Evolutionary conservation across 208 protist species (phyloP).

Genomic region (Leishmania martiniquensis): DNA sequence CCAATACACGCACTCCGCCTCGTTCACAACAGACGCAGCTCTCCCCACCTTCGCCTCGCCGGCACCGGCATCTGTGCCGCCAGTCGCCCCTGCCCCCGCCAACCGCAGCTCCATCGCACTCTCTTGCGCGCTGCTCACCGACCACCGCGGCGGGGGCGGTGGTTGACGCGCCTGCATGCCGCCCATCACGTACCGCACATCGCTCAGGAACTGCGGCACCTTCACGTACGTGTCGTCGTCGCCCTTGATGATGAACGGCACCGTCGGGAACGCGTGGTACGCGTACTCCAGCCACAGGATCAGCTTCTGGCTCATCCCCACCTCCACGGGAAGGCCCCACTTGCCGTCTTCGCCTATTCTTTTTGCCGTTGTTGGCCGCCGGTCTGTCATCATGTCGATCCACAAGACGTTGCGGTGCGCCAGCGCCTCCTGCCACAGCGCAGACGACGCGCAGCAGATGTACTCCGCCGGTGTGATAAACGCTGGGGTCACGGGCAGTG

Average conservation of each 20-base stretch:
- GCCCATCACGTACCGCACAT: conserved; percentile 25
- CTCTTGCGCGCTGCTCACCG: not conserved
- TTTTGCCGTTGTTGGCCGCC: conserved; percentile 22
- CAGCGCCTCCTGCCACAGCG: conserved; percentile 38
- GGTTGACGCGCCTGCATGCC: not conserved
- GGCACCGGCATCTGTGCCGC: no score
- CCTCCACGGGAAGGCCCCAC: conserved; percentile 35
- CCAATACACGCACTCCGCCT: conserved; percentile 31
- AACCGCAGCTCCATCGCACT: no score
- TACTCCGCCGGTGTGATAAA: no score
- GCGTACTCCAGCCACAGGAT: conserved; percentile 44
- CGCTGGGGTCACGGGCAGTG: no score
- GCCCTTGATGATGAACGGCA: conserved; percentile 43
- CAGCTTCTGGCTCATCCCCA: conserved; percentile 46
- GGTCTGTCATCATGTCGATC: conserved; percentile 36
- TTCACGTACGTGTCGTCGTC: conserved; percentile 59
- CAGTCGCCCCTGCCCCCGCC: no score
- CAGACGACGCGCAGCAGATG: no score
- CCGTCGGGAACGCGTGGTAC: conserved; percentile 36
- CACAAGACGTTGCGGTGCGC: conserved; percentile 33
- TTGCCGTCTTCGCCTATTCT: conserved; percentile 16
- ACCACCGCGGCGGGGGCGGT: no score
- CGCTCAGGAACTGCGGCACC: conserved; percentile 54
- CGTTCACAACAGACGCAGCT: no score
- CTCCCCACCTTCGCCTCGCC: not conserved